Base-by-base conservation (phyloP, 139 green algal genomes). In the Asterochloris sp. region DNA sequence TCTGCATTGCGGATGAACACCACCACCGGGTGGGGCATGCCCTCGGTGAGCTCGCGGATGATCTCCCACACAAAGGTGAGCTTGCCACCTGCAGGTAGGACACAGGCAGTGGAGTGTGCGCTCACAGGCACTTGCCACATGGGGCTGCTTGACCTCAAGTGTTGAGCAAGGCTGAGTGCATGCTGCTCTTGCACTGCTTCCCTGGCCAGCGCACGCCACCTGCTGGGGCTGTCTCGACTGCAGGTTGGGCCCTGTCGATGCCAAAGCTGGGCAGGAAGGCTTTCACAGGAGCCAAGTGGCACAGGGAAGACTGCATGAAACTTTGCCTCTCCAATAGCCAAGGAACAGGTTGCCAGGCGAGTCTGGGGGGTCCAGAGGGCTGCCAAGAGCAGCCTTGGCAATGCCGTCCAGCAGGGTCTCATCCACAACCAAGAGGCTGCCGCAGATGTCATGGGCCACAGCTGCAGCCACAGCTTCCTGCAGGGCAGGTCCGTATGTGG, bases 381-480 rank as follows among this genome's bases (percentile, higher is more conserved):
- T 78, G 24, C 82, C 82, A 28, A 85, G 64, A 27, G 82, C 76
- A 14, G 54, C 29, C 27, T 81, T 81, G 66, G 82, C 66, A 15
- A 85, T 61, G 38, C 28, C 61, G 28, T 28, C 69, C 69, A 89
- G 80, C 78, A 89, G 81, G 27, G 71, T 28, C n/a, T 81, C 74
- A 69, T 89, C 86, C 64, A 89, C 71, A 8, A 83, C 81, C 69
- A 85, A 69, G 28, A 87, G 69, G n/a, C 71, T 60, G 23, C 79
- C 83, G 0, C 82, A 24, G 64, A 89, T 74, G 17, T 78, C 24
- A 19, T 26, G 15, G 4, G 86, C 86, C 23, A 93, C 81, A 14
- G 86, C 87, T 21, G 83, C 83, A 0, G 78, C 84, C 13, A 88
- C 69, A 17, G 89, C 77, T 54, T 89, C 81, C 79, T 91, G 86